These are phyloP conservation scores for Colletotrichum sp. DNA, from an alignment of 2,329 filamentous ascomycete genomes.

Conservation along the genomic window DNA sequence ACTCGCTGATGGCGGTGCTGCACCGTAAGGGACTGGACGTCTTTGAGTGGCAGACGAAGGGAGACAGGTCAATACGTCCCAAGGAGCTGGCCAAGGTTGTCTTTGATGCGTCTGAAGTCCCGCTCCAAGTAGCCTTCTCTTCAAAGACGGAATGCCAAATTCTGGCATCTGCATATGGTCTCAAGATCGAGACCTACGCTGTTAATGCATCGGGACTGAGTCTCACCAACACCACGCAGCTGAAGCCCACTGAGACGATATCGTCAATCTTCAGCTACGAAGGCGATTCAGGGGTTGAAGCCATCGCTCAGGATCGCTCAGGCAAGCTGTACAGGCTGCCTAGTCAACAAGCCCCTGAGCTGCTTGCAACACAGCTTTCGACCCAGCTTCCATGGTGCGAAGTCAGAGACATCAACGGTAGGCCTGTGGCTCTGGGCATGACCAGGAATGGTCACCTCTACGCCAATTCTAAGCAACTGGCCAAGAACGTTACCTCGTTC, in stretches of 20 bases:
- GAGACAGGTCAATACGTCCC: slow-evolving; percentile 53
- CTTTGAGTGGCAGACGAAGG: slow-evolving; percentile 71
- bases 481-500: slow-evolving; percentile 93
- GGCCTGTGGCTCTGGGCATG: slow-evolving; percentile 62
- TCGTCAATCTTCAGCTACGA: slow-evolving; percentile 36
- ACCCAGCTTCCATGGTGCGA: slow-evolving; percentile 59
- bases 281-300: slow-evolving; percentile 30
- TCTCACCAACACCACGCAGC: neutral
- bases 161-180: slow-evolving; percentile 31
- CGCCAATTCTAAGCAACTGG: slow-evolving; percentile 74
- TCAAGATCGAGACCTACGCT: slow-evolving; percentile 10
- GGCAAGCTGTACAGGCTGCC: slow-evolving; percentile 50
- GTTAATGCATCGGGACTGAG: neutral
- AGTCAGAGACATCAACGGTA: slow-evolving; percentile 9
- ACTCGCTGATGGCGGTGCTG: slow-evolving; percentile 73
- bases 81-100: slow-evolving; percentile 42
- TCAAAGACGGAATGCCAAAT: slow-evolving; percentile 31
- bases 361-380: slow-evolving; percentile 18
- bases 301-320: slow-evolving; percentile 50
- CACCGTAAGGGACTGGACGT: slow-evolving; percentile 70
- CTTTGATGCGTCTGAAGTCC: slow-evolving; percentile 35
- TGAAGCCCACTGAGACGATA: slow-evolving; percentile 5
- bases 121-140: slow-evolving; percentile 36
- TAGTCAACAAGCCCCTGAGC: neutral
- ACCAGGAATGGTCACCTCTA: slow-evolving; percentile 80